These are phyloP conservation scores for Ploettnerulaceae sp. DNA, from an alignment of 2,329 filamentous ascomycete species.

Conservation along the genomic window DNA sequence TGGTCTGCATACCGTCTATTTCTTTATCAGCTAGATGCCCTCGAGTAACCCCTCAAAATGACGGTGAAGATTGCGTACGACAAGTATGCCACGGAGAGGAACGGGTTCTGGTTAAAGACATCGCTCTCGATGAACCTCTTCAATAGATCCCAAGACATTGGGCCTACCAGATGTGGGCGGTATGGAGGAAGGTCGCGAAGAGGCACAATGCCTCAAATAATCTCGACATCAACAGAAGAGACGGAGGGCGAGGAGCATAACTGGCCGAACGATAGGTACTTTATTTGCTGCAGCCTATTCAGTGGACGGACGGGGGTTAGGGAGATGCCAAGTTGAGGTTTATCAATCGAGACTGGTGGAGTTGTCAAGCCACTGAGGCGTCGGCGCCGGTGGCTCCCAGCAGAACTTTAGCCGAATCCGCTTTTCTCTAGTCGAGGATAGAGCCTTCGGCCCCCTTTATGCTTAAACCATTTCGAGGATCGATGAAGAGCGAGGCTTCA, in stretches of 20 bases:
- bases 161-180: conserved; percentile 17
- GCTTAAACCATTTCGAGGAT: no score
- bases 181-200: conserved; percentile 18
- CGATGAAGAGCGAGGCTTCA: no score
- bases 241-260: conserved; percentile 20
- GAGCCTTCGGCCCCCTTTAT: no score
- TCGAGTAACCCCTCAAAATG: no score
- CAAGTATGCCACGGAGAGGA: conserved; percentile 82
- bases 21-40: conserved; percentile 6
- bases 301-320: neutral
- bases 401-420: no score
- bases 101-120: conserved; percentile 88
- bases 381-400: no score
- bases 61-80: conserved; percentile 49
- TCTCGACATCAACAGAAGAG: conserved; percentile 32
- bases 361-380: neutral
- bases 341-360: neutral
- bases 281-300: neutral
- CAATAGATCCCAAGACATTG: conserved; percentile 79
- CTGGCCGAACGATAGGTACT: conserved; percentile 23
- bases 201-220: conserved; percentile 34
- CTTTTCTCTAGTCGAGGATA: no score
- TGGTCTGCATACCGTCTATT: conserved; percentile 82
- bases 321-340: conserved; percentile 5
- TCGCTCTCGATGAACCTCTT: conserved; percentile 90